Conservation (phyloP, 1,139 yeast species). For the Torulaspora globosa region DNA sequence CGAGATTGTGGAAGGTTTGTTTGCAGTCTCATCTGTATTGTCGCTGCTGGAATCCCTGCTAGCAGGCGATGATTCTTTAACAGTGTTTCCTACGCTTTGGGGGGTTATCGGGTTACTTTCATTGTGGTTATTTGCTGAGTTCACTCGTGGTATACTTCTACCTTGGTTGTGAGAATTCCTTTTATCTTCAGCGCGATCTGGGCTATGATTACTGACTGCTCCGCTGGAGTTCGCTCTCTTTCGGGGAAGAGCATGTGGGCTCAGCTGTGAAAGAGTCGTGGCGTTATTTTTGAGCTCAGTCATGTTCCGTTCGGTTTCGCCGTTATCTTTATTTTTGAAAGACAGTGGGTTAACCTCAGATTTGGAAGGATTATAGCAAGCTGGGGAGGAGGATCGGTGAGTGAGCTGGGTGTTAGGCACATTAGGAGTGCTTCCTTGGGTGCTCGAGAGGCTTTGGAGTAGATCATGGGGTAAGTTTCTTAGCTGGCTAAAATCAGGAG, state of each 20-base stretch:
- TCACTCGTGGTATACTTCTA: neutral
- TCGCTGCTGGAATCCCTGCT: neutral
- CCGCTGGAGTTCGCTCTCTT: neutral
- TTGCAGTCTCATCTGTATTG: neutral
- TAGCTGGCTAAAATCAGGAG: conserved; percentile 17
- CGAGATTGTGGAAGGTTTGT: conserved; percentile 9
- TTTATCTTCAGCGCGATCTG: neutral
- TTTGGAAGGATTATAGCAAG: conserved; percentile 2
- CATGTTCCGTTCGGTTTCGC: neutral
- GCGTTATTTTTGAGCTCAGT: neutral
- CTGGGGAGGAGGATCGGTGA: conserved; percentile 9
- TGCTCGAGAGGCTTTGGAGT: conserved; percentile 19
- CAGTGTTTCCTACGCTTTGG: conserved; percentile 15
- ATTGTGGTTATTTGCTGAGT: conserved; percentile 2
- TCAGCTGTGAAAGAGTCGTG: neutral
- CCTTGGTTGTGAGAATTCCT: conserved; percentile 1
- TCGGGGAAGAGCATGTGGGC: neutral
- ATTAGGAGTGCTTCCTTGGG: conserved; percentile 18
- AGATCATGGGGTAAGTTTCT: conserved; percentile 24
- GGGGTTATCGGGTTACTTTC: conserved; percentile 22
- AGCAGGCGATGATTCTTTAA: conserved; percentile 8
- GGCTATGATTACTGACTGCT: neutral
- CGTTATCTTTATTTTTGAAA: neutral
- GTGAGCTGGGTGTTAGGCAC: conserved; percentile 2
- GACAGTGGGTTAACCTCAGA: conserved; percentile 1